Base-by-base conservation (phyloP, 2,329 filamentous ascomycete species). In the Apiospora aurea region DNA sequence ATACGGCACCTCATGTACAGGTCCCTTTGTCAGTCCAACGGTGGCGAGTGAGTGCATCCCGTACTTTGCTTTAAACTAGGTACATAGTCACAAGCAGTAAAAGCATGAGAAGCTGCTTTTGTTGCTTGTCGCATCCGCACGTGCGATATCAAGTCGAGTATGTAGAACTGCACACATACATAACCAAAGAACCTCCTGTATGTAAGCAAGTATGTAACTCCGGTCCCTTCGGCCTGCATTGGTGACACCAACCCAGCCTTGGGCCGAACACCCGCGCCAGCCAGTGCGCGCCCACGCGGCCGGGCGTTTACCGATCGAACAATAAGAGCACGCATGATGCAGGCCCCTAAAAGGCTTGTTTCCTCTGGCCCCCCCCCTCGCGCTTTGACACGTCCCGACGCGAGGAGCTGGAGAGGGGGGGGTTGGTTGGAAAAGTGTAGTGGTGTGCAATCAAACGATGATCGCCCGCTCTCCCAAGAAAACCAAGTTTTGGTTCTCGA, bases 281-380 rank as follows among this genome's bases (percentile, higher is more conserved):
- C 41, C 51, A 34, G 16, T 57, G 26, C 57, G 34, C 8, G 57
- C 34, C 21, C 57, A 43, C 41, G 41, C 41, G 41, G 53, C 29
- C 26, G 26, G 34, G 18, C 57, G 34, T 29, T 29, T 41, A 64
- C 57, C 57, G 57, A 41, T 41, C 57, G 44, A n/a, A n/a, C 34
- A 11, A 14, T 61, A 64, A 64, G 57, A 41, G 57, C 47, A 41
- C 34, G 57, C 57, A 64, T 64, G 34, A 64, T 64, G 57, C 57
- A 64, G 18, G 57, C 57, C 57, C 34, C 57, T 64, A 64, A 64
- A 64, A 64, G 29, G 57, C 57, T 64, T 64, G 57, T 64, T 64
- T 64, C 57, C n/a, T 18, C 46, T 18, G 18, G 21, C 10, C 21
- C 53, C 2, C 53, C 53, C 51, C 29, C 53, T 38, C 53, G 53